Evolutionary conservation across 495 filamentous ascomycete species (phyloP).

Genomic region (Aspergillus homomorphus): DNA sequence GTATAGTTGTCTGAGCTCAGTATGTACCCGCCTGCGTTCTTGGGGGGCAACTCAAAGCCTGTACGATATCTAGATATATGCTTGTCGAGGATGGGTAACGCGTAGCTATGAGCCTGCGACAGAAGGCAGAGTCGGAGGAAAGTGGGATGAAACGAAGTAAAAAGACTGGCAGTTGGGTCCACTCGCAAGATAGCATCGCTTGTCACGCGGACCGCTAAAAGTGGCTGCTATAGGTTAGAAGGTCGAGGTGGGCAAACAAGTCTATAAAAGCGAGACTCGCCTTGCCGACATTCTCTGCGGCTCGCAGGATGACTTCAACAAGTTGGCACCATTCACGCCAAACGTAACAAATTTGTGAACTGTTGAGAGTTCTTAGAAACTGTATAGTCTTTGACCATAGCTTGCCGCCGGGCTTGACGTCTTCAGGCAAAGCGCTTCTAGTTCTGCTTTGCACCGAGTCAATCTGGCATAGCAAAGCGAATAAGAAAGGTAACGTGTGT

Average conservation of each 20-base stretch:
- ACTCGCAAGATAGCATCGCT: conserved; percentile 66
- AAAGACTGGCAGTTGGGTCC: conserved; percentile 59
- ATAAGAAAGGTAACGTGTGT: conserved; percentile 44
- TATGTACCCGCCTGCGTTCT: conserved; percentile 16
- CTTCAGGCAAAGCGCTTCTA: conserved; percentile 19
- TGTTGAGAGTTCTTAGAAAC: conserved; percentile 55
- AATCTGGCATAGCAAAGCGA: conserved; percentile 37
- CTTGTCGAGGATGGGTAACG: conserved; percentile 66
- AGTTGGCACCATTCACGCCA: conserved; percentile 52
- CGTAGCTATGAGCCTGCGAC: conserved; percentile 49
- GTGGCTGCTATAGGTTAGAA: conserved; percentile 44
- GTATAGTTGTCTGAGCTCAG: conserved; percentile 33
- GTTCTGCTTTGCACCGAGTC: conserved; percentile 23
- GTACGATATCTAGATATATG: conserved; percentile 64
- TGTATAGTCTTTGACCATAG: conserved; percentile 47
- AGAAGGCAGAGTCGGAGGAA: conserved; percentile 60
- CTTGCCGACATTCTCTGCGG: conserved; percentile 40
- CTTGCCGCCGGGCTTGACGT: conserved; percentile 29
- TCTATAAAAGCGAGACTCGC: conserved; percentile 29
- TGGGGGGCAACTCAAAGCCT: conserved; percentile 28
- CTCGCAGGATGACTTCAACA: conserved; percentile 42
- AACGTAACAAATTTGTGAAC: conserved; percentile 57
- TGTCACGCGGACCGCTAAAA: conserved; percentile 57
- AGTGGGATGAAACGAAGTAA: conserved; percentile 64
- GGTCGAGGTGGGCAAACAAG: neutral